Conservation (phyloP, 2,329 filamentous ascomycete species). For the Alternaria consortialis region DNA sequence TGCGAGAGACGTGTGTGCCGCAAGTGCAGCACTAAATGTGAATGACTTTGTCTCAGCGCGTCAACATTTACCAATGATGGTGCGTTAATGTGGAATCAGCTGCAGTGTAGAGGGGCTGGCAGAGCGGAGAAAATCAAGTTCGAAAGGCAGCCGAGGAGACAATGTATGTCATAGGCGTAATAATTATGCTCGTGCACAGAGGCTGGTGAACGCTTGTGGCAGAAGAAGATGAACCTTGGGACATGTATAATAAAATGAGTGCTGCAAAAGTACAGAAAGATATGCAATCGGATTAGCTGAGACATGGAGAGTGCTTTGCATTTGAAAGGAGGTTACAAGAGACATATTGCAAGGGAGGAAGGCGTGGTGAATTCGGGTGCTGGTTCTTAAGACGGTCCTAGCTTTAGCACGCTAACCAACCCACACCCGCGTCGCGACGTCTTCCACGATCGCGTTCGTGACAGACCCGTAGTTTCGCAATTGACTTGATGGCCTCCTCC, state of each 20-base stretch:
- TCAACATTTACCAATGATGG: constrained; percentile 36
- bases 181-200: constrained; percentile 42
- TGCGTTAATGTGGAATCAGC: constrained; percentile 30
- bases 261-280: background rate
- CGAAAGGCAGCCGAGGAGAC: constrained; percentile 40
- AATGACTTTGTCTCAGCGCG: constrained; percentile 26
- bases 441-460: constrained; percentile 34
- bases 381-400: constrained; percentile 33
- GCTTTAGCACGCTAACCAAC: constrained; percentile 29
- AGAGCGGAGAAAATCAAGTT: constrained; percentile 41
- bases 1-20: constrained; percentile 15
- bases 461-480: constrained; percentile 40
- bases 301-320: constrained; percentile 9
- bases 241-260: background rate
- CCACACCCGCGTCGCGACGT: constrained; percentile 26
- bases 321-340: constrained; percentile 7
- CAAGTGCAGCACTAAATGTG: constrained; percentile 20
- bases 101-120: constrained; percentile 48
- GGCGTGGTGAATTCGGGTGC: constrained; percentile 30
- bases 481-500: constrained; percentile 49
- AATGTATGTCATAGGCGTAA: constrained; percentile 36
- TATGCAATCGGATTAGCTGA: constrained; percentile 1
- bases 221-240: constrained; percentile 19
- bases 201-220: constrained; percentile 30
- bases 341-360: constrained; percentile 22